Evolutionary conservation across 306 rosid genomes (phyloP).

Genomic region (Sicyos baderoa): DNA sequence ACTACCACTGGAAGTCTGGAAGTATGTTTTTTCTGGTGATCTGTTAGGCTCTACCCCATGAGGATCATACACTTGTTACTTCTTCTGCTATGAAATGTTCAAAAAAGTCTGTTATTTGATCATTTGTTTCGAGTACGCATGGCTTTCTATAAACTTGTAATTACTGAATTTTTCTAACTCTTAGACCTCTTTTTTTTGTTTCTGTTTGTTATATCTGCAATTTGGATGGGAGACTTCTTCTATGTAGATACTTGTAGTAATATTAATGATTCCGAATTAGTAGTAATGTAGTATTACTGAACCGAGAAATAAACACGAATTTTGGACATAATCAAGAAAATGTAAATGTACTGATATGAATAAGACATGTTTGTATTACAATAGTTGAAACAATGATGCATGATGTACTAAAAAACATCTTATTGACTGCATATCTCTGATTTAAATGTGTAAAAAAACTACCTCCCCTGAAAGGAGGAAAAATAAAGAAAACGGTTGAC

Average conservation of each 20-base stretch:
- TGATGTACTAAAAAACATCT: background rate
- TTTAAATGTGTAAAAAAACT: background rate
- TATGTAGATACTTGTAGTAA: background rate
- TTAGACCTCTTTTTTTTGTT: background rate
- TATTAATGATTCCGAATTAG: background rate
- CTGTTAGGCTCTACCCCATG: background rate
- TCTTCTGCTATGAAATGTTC: background rate
- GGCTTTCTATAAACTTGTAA: background rate
- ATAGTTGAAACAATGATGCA: background rate
- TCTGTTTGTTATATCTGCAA: background rate
- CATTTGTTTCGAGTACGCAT: background rate
- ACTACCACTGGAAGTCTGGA: background rate
- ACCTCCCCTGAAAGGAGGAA: too few relatives aligned
- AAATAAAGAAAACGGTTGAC: background rate
- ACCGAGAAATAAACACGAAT: too few relatives aligned
- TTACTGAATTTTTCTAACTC: background rate
- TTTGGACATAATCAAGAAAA: background rate
- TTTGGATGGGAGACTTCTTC: background rate
- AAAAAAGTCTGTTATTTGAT: too few relatives aligned
- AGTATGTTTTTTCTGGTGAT: background rate
- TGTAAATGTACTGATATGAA: too few relatives aligned
- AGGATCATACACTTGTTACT: background rate
- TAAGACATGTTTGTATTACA: too few relatives aligned
- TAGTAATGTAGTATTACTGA: too few relatives aligned
- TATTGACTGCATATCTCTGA: background rate